Evolutionary conservation across 768 basidiomycete genomes (phyloP), one percentile per base, ranked within the genome.

Genomic region (Imleria badia): DNA sequence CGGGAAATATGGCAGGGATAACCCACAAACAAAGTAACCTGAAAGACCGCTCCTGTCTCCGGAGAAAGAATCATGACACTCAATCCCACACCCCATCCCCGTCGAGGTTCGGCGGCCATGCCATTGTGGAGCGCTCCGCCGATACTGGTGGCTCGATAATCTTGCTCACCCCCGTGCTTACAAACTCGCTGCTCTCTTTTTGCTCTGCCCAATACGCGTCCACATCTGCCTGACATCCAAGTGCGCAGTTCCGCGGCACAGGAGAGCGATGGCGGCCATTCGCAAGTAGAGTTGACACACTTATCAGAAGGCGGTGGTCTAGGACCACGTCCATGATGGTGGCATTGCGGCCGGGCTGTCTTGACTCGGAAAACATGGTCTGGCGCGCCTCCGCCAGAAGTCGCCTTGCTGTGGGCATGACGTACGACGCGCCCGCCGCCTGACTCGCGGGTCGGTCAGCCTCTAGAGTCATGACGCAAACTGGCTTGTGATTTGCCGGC

Each of bases 271-370:
- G 45, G 12, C 46, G 42, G 38, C 42, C 47, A 17, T 45, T 58
- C 48, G 29, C 58, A 43, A 51, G 55, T 33, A 22, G 43, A 53
- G 48, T 51, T 38, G 44, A 43, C 42, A 52, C 35, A 26, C 40
- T 45, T 30, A 54, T 55, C 44, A 55, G 38, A 36, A 57, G 54
- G 57, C 60, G 51, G 53, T 58, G 66, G 58, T 77, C 78, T 52
- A 82, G 70, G 56, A 81, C 66, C 52, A 78, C 62, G 61, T 80
- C 79, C 79, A 79, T 81, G 57, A 78, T 67, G 36, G 66, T 77
- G 59, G 66, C 71, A 44, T 58, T 71, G 31, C 64, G 68, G 48
- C 73, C 67, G 57, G 63, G 61, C 59, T 62, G 58, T 45, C 63
- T 67, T 47, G 66, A 62, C 61, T 71, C 68, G 26, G 59, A 48